These are phyloP conservation scores for Teratosphaeriaceae sp. DNA, from an alignment of 2,329 filamentous ascomycete genomes.

Conservation along the genomic window DNA sequence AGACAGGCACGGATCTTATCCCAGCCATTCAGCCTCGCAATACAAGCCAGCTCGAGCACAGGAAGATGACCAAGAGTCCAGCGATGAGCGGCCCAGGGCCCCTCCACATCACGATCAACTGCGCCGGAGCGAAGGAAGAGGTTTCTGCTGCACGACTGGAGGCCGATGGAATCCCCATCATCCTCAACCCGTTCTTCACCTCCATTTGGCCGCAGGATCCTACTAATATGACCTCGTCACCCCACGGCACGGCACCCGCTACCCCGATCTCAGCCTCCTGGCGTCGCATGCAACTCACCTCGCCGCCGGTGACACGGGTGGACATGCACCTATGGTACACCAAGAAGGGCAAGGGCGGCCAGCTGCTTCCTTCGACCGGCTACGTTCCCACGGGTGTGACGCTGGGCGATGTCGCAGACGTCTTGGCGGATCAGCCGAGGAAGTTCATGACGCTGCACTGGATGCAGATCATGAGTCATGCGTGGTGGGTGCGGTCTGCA, in stretches of 20 bases:
- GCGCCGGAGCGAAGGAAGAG: not conserved
- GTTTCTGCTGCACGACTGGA: slow-evolving; percentile 1
- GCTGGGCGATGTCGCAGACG: slow-evolving; percentile 7
- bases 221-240: slow-evolving; percentile 6
- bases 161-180: not conserved
- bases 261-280: slow-evolving; percentile 3
- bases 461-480: slow-evolving; percentile 4
- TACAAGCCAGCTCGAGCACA: not conserved
- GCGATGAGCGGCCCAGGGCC: not conserved
- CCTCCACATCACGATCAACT: not conserved
- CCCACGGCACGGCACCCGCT: not conserved
- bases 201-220: slow-evolving; percentile 6
- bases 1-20: not conserved
- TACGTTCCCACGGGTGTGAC: slow-evolving; percentile 7
- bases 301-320: slow-evolving; percentile 2
- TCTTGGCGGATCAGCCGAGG: slow-evolving; percentile 2
- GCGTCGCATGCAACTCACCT: slow-evolving; percentile 9
- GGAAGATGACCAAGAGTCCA: not conserved
- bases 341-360: slow-evolving; percentile 2
- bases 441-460: slow-evolving; percentile 5
- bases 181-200: slow-evolving; percentile 8
- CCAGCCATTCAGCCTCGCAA: slow-evolving; percentile 5
- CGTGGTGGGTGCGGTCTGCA: slow-evolving; percentile 6
- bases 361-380: slow-evolving; percentile 4
- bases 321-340: slow-evolving; percentile 6